A percentile compares a stretch with the other conserved stretches of the same genome.
phyloP scores from a whole-genome alignment of 768 basidiomycete genomes.

The Hortiboletus flavorubellus region DNA sequence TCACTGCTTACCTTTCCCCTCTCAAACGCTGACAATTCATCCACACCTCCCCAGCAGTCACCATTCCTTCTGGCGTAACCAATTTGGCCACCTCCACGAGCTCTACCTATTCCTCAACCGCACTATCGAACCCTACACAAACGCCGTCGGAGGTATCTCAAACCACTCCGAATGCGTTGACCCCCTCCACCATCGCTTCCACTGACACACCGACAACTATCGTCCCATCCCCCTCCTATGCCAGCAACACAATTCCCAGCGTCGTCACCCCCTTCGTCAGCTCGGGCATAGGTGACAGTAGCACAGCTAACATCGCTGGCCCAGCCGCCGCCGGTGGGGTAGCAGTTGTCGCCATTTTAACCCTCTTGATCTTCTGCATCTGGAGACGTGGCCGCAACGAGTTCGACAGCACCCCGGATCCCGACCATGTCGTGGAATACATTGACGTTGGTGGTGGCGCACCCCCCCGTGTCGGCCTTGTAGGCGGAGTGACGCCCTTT shows the following conservation, averaged over 20 bases:
- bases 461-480: slow-evolving; percentile 26
- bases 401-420: slow-evolving; percentile 51
- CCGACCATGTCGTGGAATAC: slow-evolving; percentile 38
- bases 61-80: too few relatives aligned
- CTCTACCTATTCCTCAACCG: neutral
- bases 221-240: neutral
- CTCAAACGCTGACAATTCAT: slow-evolving; percentile 16
- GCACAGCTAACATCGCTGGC: slow-evolving; percentile 46
- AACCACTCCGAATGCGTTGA: neutral
- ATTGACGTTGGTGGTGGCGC: slow-evolving; percentile 21
- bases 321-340: slow-evolving; percentile 48
- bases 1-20: neutral
- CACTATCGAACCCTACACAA: slow-evolving; percentile 1
- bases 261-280: slow-evolving; percentile 12
- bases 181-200: neutral
- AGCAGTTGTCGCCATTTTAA: slow-evolving; percentile 26
- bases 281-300: neutral
- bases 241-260: slow-evolving; percentile 18
- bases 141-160: neutral
- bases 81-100: neutral
- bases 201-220: neutral
- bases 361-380: slow-evolving; percentile 30
- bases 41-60: slow-evolving; percentile 2
- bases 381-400: slow-evolving; percentile 28
- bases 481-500: slow-evolving; percentile 30